Conservation (phyloP, 1,284 basidiomycete genomes). For the Ustilago lituana region DNA sequence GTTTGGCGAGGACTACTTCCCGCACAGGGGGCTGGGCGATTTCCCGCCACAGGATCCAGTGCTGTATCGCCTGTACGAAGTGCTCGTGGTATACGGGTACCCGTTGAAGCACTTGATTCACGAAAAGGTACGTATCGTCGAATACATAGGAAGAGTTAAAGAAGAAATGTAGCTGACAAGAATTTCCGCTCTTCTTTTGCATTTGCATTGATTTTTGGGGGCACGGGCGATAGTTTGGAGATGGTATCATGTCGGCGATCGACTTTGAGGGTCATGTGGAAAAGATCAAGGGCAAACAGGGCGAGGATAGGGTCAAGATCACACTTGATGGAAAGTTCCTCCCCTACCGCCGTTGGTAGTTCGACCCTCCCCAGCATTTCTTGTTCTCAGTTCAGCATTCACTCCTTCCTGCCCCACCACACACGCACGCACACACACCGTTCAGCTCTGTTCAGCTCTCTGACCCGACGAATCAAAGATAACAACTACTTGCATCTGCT, state of each 20-base stretch:
- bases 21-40: slow-evolving; percentile 52
- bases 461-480: too few relatives aligned
- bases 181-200: too few relatives aligned
- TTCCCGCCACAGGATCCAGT: slow-evolving; percentile 56
- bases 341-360: slow-evolving; percentile 52
- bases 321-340: slow-evolving; percentile 63
- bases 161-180: too few relatives aligned
- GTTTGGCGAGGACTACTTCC: slow-evolving; percentile 55
- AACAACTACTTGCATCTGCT: background rate
- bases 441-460: too few relatives aligned
- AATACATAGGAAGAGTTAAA: background rate
- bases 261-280: slow-evolving; percentile 63
- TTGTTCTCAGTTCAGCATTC: too few relatives aligned
- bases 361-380: too few relatives aligned
- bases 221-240: slow-evolving; percentile 54
- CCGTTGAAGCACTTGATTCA: slow-evolving; percentile 61
- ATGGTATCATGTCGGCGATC: slow-evolving; percentile 63
- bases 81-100: slow-evolving; percentile 59
- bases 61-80: slow-evolving; percentile 50
- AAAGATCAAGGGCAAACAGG: slow-evolving; percentile 50
- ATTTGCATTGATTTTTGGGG: too few relatives aligned
- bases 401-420: too few relatives aligned
- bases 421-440: too few relatives aligned
- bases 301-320: slow-evolving; percentile 60
- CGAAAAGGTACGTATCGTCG: slow-evolving; percentile 55